Base-by-base conservation (phyloP, 768 basidiomycete genomes). In the Pulveroboletus sp. region DNA sequence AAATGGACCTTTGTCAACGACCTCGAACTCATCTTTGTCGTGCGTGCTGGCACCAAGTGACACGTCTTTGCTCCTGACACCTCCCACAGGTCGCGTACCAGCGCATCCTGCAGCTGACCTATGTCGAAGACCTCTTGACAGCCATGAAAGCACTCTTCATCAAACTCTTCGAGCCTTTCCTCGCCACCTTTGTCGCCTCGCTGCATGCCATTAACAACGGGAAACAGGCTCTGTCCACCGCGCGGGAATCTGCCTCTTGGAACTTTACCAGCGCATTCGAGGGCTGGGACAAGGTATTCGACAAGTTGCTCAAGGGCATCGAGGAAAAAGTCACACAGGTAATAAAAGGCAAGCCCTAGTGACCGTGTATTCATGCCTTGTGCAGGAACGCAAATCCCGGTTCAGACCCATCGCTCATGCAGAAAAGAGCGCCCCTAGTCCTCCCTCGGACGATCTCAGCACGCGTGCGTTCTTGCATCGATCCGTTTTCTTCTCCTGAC, bases 1-100 rank as follows among this genome's bases (percentile, higher is more conserved):
- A 87, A 86, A 67, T 97, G 95, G 94, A 85, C 91, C 0, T 90
- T 94, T 60, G 85, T 90, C 25, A 99, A 99, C 65, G 93, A 94
- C 53, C 76, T 98, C 38, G 95, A 95, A 53, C 79, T 99, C 59
- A 94, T 98, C 47, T 98, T 99, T 62, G 95, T 97, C 64, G 94
- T 94, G 61, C 57, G 89, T 75, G 11, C 44, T 24, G 27, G 10
- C 32, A n/a, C 6, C 39, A 45, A 23, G 12, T 24, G 40, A 43
- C 33, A 47, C 42, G 1, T 6, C 47, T 17, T 21, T 13, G 29
- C 24, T 44, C 20, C 13, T 45, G 39, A 51, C 13, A 16, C 13
- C 38, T 20, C 16, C n/a, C 10, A 4, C 60, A 95, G 93, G 93
- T 95, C 45, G 92, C 94, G 33, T 98, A 97, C 72, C 94, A 97